phyloP scores from a whole-genome alignment of 163 green algal genomes.

The Chloromonas sp. region DNA sequence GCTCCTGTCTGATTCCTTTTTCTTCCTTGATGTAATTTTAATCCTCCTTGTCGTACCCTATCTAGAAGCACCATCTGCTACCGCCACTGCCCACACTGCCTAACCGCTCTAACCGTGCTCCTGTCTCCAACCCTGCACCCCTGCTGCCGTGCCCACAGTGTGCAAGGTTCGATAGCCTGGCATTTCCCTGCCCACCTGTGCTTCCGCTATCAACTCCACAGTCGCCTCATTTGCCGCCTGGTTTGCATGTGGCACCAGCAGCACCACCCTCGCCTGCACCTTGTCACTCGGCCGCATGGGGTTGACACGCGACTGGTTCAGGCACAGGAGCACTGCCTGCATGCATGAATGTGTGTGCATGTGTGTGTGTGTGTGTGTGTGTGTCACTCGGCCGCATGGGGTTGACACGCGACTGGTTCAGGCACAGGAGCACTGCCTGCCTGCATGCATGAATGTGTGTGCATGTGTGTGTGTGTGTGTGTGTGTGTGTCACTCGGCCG shows the following conservation, averaged over 20 bases:
- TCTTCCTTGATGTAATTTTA: too few relatives aligned
- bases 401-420: conserved; percentile 38
- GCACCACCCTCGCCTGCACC: neutral
- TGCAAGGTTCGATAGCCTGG: too few relatives aligned
- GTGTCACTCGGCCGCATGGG: conserved; percentile 14
- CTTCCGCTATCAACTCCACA: neutral
- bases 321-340: conserved; percentile 26
- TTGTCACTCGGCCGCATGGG: conserved; percentile 15
- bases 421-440: conserved; percentile 26
- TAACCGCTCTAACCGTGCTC: too few relatives aligned
- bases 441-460: neutral
- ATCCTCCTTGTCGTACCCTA: too few relatives aligned
- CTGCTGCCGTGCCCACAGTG: too few relatives aligned
- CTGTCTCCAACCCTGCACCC: too few relatives aligned
- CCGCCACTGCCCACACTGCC: too few relatives aligned
- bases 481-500: neutral
- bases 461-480: neutral
- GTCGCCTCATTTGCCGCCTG: neutral
- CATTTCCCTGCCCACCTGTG: neutral
- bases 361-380: neutral
- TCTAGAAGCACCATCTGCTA: too few relatives aligned
- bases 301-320: conserved; percentile 38
- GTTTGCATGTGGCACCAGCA: neutral
- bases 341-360: neutral
- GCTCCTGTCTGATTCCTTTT: too few relatives aligned